A percentile compares a stretch with the other conserved stretches of the same genome.
phyloP scores from a whole-genome alignment of 2,329 filamentous ascomycete species.

The Lasiodiplodia sp. region DNA sequence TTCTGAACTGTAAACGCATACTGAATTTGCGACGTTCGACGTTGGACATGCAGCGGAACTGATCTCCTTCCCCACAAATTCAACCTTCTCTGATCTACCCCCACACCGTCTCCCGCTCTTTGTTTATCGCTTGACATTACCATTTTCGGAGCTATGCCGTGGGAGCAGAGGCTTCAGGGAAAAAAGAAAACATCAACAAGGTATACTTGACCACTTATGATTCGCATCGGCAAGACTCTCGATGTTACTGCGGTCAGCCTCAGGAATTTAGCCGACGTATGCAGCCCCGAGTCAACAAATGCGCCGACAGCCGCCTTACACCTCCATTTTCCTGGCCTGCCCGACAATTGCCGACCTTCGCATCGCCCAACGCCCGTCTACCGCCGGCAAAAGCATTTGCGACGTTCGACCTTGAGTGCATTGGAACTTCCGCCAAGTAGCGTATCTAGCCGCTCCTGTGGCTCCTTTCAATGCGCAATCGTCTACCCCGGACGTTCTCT shows the following conservation, averaged over 20 bases:
- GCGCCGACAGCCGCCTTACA: not conserved
- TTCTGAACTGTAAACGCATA: not conserved
- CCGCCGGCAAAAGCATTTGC: not conserved
- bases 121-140: not conserved
- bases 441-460: not conserved
- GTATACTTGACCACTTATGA: not conserved
- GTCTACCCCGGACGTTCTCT: not conserved
- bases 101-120: not conserved
- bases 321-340: not conserved
- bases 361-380: not conserved
- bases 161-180: not conserved
- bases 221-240: not conserved
- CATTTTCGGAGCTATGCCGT: not conserved
- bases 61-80: not conserved
- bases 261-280: not conserved
- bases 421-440: not conserved
- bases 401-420: not conserved
- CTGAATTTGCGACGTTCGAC: slow-evolving; percentile 10
- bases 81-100: not conserved
- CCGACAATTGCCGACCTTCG: not conserved
- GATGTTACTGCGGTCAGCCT: not conserved
- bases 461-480: not conserved
- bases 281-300: not conserved
- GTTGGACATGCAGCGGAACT: not conserved
- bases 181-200: not conserved